Conservation (phyloP, 2,329 filamentous ascomycete genomes). For the Ascocoryne sarcoides region DNA sequence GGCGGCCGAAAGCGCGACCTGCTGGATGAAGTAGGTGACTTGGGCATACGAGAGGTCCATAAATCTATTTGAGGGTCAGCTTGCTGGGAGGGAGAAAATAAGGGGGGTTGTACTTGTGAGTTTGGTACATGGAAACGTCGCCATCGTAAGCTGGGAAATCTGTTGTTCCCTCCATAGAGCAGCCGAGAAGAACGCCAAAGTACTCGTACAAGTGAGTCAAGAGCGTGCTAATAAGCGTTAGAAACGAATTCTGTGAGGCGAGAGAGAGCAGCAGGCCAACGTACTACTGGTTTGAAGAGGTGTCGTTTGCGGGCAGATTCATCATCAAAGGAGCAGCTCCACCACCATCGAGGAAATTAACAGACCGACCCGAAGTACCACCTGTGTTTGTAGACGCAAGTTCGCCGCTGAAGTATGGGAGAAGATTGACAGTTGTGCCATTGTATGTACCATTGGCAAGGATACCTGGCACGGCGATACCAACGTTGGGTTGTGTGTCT, state of each 20-base stretch:
- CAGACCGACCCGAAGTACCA: constrained; percentile 34
- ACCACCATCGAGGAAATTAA: constrained; percentile 55
- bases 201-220: constrained; percentile 54
- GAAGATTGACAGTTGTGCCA: constrained; percentile 44
- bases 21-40: constrained; percentile 49
- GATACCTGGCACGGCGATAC: constrained; percentile 47
- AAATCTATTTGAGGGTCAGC: constrained; percentile 29
- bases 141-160: constrained; percentile 43
- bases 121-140: constrained; percentile 39
- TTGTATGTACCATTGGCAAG: constrained; percentile 42
- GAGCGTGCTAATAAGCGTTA: constrained; percentile 32
- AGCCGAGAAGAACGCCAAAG: constrained; percentile 51
- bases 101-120: constrained; percentile 45
- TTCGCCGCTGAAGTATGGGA: constrained; percentile 49
- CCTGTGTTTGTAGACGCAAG: constrained; percentile 46
- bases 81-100: not conserved
- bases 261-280: not conserved
- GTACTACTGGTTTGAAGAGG: constrained; percentile 46
- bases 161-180: constrained; percentile 39
- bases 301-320: constrained; percentile 44
- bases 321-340: constrained; percentile 45
- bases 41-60: constrained; percentile 46
- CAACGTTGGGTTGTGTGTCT: constrained; percentile 46
- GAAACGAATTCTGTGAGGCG: not conserved
- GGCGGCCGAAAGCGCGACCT: constrained; percentile 46